phyloP scores from a whole-genome alignment of 2,329 filamentous ascomycete genomes.

The Neophaeococcomyces aloes region DNA sequence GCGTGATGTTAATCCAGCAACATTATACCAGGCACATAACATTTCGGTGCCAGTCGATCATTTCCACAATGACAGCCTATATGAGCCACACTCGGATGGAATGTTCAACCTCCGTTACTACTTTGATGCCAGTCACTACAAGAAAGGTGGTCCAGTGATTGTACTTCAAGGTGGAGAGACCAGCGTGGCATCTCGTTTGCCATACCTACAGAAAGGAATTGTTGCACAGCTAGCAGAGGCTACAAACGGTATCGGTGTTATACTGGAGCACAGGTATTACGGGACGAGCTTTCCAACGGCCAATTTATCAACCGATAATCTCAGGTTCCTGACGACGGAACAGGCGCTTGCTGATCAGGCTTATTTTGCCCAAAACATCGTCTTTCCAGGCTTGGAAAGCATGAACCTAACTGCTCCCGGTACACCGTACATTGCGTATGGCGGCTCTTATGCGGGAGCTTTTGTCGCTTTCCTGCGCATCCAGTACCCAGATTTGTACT shows the following conservation, averaged over 20 bases:
- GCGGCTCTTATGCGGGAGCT: slow-evolving; percentile 72
- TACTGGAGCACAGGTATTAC: slow-evolving; percentile 83
- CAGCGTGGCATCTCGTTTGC: slow-evolving; percentile 50
- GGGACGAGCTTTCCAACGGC: slow-evolving; percentile 60
- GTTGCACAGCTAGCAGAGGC: slow-evolving; percentile 58
- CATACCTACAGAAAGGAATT: slow-evolving; percentile 68
- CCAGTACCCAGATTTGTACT: slow-evolving; percentile 68
- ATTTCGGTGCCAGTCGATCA: slow-evolving; percentile 59
- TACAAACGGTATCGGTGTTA: slow-evolving; percentile 63
- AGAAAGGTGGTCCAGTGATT: slow-evolving; percentile 68
- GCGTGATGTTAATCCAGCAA: slow-evolving; percentile 16
- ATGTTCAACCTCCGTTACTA: slow-evolving; percentile 67
- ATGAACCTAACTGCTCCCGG: slow-evolving; percentile 54
- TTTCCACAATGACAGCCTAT: slow-evolving; percentile 68
- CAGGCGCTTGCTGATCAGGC: slow-evolving; percentile 72
- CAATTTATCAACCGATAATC: slow-evolving; percentile 56
- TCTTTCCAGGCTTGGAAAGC: slow-evolving; percentile 60
- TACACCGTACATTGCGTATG: slow-evolving; percentile 67
- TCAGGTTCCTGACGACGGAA: slow-evolving; percentile 74
- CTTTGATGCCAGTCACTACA: slow-evolving; percentile 69
- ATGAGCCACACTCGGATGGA: slow-evolving; percentile 63
- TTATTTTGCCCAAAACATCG: slow-evolving; percentile 65
- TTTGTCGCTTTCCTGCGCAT: slow-evolving; percentile 68
- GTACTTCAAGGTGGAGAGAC: slow-evolving; percentile 66
- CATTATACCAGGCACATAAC: slow-evolving; percentile 39